Evolutionary conservation across 2,329 filamentous ascomycete species (phyloP), one percentile per base, ranked within the genome.

Genomic region (Mycosphaerelloides madeirae): DNA sequence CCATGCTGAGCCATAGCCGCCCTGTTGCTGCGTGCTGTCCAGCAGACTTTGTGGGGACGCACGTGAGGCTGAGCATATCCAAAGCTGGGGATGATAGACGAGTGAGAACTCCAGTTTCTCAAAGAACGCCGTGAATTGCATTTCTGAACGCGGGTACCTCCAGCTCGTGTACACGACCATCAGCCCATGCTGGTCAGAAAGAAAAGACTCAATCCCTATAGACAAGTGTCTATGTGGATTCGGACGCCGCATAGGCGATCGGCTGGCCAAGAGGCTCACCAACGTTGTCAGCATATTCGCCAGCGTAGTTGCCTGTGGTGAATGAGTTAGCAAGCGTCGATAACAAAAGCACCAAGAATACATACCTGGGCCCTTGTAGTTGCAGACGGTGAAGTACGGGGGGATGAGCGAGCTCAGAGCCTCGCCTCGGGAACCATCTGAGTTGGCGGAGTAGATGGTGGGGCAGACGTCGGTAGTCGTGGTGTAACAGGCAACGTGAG

Each of bases 381-480:
- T 91, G 83, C 88, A 95, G 60, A 94, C 87, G 22, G 85, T 90
- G 74, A 80, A 88, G 69, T 78, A 81, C n/a, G 81, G 69, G 29
- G 74, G 43, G 20, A 69, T 56, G 38, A 63, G 59, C 45, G 60
- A 59, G 40, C 67, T 68, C 36, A 66, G 65, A 50, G 72, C 70
- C 40, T 58, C 63, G 33, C 77, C 64, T 41, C 75, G 57, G 68
- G 83, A 85, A 63, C 72, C 67, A 25, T 25, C 9, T 25, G 22
- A 9, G 9, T 25, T 9, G 5, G 22, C 6, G 6, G 22, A 25
- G 22, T 25, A 25, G 22, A 25, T 25, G 5, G 5, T 9, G 6
- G 22, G 22, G 9, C 22, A 25, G 22, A 25, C 22, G 22, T 25
- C 22, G 5, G 22, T 25, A 25, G 22, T 25, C 40, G 72, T 62